phyloP scores from a whole-genome alignment of 352 stramenopile species.

The Pythium vanterpoolii region DNA sequence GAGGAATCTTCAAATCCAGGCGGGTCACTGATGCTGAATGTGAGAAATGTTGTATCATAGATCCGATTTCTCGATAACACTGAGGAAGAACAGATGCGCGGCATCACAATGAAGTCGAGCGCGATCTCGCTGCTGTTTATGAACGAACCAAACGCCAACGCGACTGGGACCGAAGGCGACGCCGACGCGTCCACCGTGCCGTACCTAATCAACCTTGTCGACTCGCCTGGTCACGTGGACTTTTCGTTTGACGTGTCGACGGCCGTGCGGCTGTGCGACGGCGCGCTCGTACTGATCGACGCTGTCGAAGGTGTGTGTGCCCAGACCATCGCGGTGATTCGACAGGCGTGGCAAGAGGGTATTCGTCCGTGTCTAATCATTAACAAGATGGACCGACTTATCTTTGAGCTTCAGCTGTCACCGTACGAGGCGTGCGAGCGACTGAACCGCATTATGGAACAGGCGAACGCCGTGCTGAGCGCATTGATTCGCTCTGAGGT shows the following conservation, averaged over 20 bases:
- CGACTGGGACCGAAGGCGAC: constrained; percentile 13
- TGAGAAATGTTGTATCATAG: constrained; percentile 22
- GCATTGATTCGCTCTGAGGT: constrained; percentile 79
- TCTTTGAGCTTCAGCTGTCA: constrained; percentile 91
- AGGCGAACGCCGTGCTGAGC: constrained; percentile 81
- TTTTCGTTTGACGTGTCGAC: constrained; percentile 96
- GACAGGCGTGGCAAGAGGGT: constrained; percentile 92
- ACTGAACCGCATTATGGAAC: constrained; percentile 91
- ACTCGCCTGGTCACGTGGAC: constrained; percentile 95
- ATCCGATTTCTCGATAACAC: constrained; percentile 95
- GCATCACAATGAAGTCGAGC: constrained; percentile 97
- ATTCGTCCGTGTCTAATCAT: constrained; percentile 94
- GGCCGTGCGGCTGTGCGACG: constrained; percentile 94
- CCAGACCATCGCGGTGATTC: constrained; percentile 93
- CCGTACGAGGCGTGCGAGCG: constrained; percentile 91
- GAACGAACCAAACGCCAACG: constrained; percentile 36
- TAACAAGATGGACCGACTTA: constrained; percentile 97
- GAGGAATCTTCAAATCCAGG: background rate
- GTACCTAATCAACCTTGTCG: constrained; percentile 94
- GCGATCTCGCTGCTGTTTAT: constrained; percentile 94
- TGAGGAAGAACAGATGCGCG: constrained; percentile 92
- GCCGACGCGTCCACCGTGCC: constrained; percentile 30
- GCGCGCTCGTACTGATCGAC: constrained; percentile 94
- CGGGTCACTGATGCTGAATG: background rate
- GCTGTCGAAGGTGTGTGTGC: constrained; percentile 95